phyloP scores from a whole-genome alignment of 441 rosid species.

The Jatropha multifida region DNA sequence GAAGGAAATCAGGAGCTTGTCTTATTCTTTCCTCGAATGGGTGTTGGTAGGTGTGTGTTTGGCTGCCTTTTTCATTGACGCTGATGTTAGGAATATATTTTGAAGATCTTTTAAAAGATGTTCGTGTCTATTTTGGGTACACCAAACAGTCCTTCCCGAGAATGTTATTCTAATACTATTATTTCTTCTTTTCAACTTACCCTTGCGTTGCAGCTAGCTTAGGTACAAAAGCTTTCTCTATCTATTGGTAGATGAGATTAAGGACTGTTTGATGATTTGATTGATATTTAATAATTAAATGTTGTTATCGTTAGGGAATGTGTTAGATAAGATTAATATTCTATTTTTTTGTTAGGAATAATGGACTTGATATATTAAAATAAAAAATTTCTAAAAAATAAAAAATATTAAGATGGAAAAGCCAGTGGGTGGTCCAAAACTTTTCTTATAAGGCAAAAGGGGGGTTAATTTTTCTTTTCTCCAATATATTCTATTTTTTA shows the following conservation, averaged over 20 bases:
- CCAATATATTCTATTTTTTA: too few species aligned
- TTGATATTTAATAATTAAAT: not conserved
- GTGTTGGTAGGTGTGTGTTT: slow-evolving; percentile 15
- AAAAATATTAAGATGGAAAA: not conserved
- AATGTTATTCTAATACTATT: not conserved
- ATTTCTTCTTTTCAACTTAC: not conserved
- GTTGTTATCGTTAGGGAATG: slow-evolving; percentile 4
- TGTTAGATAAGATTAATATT: not conserved
- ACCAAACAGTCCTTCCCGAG: not conserved
- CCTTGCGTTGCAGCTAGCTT: too few species aligned
- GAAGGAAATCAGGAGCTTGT: slow-evolving; percentile 34
- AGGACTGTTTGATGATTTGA: too few species aligned
- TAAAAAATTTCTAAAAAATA: not conserved
- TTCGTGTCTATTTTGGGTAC: not conserved
- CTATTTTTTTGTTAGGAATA: not conserved
- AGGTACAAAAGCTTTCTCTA: too few species aligned
- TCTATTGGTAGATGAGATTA: too few species aligned
- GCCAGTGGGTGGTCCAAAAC: not conserved
- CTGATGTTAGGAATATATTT: slow-evolving; percentile 6
- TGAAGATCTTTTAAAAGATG: not conserved
- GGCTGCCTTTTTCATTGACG: slow-evolving; percentile 32
- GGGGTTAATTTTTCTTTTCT: not conserved
- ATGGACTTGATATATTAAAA: not conserved
- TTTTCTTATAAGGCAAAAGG: not conserved
- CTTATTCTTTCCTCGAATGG: slow-evolving; percentile 19